Evolutionary conservation across 169 alveolate species (phyloP), one percentile per base, ranked within the genome.

Genomic region (Eimeria nieschulzi): DNA sequence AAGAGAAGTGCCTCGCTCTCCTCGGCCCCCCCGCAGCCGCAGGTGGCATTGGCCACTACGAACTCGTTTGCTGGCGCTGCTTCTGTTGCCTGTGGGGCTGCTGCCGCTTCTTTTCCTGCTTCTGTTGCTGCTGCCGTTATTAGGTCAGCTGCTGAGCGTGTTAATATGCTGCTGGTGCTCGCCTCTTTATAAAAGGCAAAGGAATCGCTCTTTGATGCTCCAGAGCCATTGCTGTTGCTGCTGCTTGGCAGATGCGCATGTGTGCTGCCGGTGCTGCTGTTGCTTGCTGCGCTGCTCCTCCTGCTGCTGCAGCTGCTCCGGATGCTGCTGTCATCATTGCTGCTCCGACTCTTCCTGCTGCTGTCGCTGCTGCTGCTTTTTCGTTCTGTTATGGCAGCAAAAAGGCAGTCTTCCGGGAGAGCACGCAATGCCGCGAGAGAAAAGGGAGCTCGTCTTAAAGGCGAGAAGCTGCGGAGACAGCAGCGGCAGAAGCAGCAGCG

Each of bases 361-460:
- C n/a, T 59, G 23, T 59, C 68, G 68, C 68, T 59, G 68, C 68
- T 59, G 68, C 68, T 59, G 68, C 68, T 59, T n/a, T 59, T n/a
- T 59, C n/a, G 68, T 59, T 59, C 66, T 13, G 33, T 25, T 17
- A 25, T 5, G 26, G 75, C 75, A 15, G 75, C 21, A 2, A 17
- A 12, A 21, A 25, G 33, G 21, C 39, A 12, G 13, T 21, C 39
- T 5, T 66, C 75, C 5, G 75, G 39, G 7, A n/a, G 39, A 21
- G 33, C 75, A 15, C 15, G 13, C n/a, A n/a, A 12, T 19, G n/a
- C 75, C n/a, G 75, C 75, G 26, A 51, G 39, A 66, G n/a, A 12
- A 1, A 17, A 12, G 1, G 75, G 39, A 15, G 33, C 46, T 17
- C 75, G 0, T 66, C 33, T 15, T 21, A 12, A 21, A n/a, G 39